Base-by-base conservation (phyloP, 768 basidiomycete species). In the Clavaria fumosa region DNA sequence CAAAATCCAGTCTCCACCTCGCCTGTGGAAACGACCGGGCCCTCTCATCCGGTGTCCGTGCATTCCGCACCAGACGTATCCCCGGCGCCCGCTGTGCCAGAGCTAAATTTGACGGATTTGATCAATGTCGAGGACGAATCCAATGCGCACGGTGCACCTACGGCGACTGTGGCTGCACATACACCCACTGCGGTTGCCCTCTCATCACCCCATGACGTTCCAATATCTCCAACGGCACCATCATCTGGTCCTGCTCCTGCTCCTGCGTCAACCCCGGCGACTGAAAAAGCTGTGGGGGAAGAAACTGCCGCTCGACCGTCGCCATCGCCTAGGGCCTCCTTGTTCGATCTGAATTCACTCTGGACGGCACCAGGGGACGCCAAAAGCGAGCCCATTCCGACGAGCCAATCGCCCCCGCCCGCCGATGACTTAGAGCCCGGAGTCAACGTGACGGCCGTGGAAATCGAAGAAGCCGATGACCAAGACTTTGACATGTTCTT, bases 401-500 rank as follows among this genome's bases (percentile, higher is more conserved):
- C 51, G 0, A 45, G 52, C 20, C 47, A 55, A 15, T 46, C 48
- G 9, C 50, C 53, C 7, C 40, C 52, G 5, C 50, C 50, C 18
- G 47, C 50, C 10, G 56, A 53, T 18, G 57, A 56, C 12, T 55
- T 55, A 3, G 66, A 60, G 45, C 64, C 64, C n/a, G 57, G 58
- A 22, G 53, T 58, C 6, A 65, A 70, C 45, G 71, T 67, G 48
- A 56, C 57, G 27, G 64, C 62, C 23, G 51, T 41, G 30, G 10
- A 37, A 9, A 35, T 22, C 4, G 47, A 46, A 35, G 70, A 66
- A 42, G 66, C 75, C 7, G 73, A 75, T 37, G 85, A 86, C 55
- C 70, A 75, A 43, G 85, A 86, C 53, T 86, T 90, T 48, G 85
- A 88, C 47, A 81, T 86, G 75, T 78, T 86, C 49, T 57, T 90